phyloP scores from a whole-genome alignment of 1,284 basidiomycete genomes.

The Somion occarium region DNA sequence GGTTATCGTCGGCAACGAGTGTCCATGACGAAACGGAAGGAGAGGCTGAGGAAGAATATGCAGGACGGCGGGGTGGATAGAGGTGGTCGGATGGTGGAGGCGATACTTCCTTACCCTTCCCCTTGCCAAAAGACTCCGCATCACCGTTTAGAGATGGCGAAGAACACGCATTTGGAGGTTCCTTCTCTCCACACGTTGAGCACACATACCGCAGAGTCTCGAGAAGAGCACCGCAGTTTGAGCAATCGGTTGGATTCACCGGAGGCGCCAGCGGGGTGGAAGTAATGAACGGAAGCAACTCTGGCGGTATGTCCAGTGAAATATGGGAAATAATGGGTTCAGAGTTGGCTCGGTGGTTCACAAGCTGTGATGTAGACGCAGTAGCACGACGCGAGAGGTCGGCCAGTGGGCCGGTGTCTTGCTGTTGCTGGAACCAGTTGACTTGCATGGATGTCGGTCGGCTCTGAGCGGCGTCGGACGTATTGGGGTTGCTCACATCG shows the following conservation, averaged over 20 bases:
- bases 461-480: slow-evolving; percentile 6
- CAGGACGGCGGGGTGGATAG: slow-evolving; percentile 9
- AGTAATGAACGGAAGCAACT: slow-evolving; percentile 50
- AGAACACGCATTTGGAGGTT: slow-evolving; percentile 29
- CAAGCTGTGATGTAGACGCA: slow-evolving; percentile 13
- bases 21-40: slow-evolving; percentile 13
- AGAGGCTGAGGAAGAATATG: slow-evolving; percentile 5
- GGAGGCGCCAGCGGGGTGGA: slow-evolving; percentile 48
- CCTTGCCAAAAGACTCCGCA: slow-evolving; percentile 12
- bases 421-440: slow-evolving; percentile 41
- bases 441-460: slow-evolving; percentile 57
- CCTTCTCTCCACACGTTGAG: slow-evolving; percentile 77
- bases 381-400: slow-evolving; percentile 7
- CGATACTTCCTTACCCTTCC: slow-evolving; percentile 31
- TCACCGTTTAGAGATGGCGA: slow-evolving; percentile 9
- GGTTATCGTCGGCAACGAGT: slow-evolving; percentile 12
- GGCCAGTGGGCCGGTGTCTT: slow-evolving; percentile 33
- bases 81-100: slow-evolving; percentile 10
- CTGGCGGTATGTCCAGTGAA: slow-evolving; percentile 40
- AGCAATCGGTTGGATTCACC: slow-evolving; percentile 72
- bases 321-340: slow-evolving; percentile 26
- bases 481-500: slow-evolving; percentile 20
- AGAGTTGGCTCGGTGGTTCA: slow-evolving; percentile 21
- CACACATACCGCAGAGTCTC: slow-evolving; percentile 85
- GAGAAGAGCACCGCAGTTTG: slow-evolving; percentile 68